Percentiles rank a stretch among this genome's conserved stretches.
These are phyloP conservation scores for Dendrocalamus sinicus DNA, from an alignment of 176 grass and related monocot genomes.

Conservation along the genomic window DNA sequence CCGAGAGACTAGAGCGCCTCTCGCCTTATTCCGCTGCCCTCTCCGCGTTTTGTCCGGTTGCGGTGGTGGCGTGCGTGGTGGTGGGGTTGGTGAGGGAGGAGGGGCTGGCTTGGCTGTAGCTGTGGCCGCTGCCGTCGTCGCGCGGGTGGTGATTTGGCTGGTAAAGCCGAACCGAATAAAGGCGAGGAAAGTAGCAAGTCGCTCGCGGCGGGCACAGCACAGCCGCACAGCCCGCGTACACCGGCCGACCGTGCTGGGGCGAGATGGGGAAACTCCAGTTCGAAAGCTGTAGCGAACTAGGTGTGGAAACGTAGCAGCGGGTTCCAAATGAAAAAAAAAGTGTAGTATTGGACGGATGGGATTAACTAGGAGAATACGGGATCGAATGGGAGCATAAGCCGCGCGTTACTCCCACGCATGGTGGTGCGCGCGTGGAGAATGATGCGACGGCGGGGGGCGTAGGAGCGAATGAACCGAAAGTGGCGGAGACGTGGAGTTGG, in stretches of 20 bases:
- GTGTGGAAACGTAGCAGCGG: too few relatives aligned
- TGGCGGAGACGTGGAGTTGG: constrained; percentile 30
- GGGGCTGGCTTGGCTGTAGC: constrained; percentile 9
- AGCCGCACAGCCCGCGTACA: not conserved
- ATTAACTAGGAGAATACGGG: too few relatives aligned
- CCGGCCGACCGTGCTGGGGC: too few relatives aligned
- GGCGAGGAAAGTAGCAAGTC: not conserved
- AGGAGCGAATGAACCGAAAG: constrained; percentile 44
- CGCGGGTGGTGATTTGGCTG: not conserved
- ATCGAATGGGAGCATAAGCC: not conserved
- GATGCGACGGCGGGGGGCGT: constrained; percentile 17
- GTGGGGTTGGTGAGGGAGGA: constrained; percentile 41
- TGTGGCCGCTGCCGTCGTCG: constrained; percentile 18
- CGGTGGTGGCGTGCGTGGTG: constrained; percentile 13
- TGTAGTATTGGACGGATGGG: not conserved
- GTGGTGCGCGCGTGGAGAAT: not conserved
- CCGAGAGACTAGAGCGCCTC: not conserved
- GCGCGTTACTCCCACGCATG: constrained; percentile 28
- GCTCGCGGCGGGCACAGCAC: not conserved
- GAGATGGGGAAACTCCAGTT: not conserved
- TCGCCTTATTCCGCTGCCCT: constrained; percentile 15
- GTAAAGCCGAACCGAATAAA: not conserved
- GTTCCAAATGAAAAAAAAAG: not conserved
- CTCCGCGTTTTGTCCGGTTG: constrained; percentile 43
- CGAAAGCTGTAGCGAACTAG: too few relatives aligned